These are phyloP conservation scores for Xylaria curta DNA, from an alignment of 495 filamentous ascomycete genomes.

Conservation along the genomic window DNA sequence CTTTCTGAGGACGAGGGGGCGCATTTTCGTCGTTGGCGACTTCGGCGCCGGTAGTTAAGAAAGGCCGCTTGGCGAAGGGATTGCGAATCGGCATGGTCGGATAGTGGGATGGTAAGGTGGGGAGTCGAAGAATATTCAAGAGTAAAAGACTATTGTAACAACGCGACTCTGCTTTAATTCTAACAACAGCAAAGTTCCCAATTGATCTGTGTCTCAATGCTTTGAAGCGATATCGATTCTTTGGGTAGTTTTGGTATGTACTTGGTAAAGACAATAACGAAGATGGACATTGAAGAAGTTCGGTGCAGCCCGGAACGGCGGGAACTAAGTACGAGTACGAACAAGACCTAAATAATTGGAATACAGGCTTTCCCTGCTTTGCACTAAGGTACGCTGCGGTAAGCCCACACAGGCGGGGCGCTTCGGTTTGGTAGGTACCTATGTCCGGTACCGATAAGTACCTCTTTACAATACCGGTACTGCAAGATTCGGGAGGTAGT, in stretches of 20 bases:
- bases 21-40: constrained; percentile 60
- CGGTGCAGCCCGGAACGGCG: constrained; percentile 24
- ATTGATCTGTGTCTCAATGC: constrained; percentile 15
- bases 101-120: constrained; percentile 8
- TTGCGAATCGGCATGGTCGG: constrained; percentile 78
- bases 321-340: constrained; percentile 12
- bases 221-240: constrained; percentile 20
- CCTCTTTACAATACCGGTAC: neutral
- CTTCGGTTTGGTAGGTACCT: neutral
- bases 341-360: constrained; percentile 12
- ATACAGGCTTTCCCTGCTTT: constrained; percentile 7
- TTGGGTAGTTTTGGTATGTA: neutral
- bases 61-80: constrained; percentile 68
- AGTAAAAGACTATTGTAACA: neutral
- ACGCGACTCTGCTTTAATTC: neutral
- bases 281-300: constrained; percentile 2
- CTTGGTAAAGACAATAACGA: constrained; percentile 6
- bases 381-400: constrained; percentile 1
- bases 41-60: constrained; percentile 40
- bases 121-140: neutral
- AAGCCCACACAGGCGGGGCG: constrained; percentile 9
- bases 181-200: neutral
- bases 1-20: constrained; percentile 43
- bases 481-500: neutral
- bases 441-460: neutral